A percentile compares a stretch with the other conserved stretches of the same genome.
Evolutionary conservation across 257 asterid species (phyloP).

Genomic region (Parsonsia alboflavescens): DNA sequence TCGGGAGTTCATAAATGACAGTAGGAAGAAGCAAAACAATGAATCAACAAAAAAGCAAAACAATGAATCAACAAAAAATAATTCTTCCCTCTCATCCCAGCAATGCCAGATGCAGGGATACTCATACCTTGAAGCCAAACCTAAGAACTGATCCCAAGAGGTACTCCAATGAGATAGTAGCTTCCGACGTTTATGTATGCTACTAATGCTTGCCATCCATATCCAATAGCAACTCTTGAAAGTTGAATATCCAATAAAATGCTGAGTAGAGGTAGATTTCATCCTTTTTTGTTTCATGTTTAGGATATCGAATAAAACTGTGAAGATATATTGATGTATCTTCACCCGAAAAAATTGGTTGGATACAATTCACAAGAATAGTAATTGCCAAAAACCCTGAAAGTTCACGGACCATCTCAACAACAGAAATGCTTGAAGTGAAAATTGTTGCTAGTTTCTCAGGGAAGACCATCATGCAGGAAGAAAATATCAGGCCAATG

Average conservation of each 20-base stretch:
- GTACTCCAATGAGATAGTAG: constrained; percentile 50
- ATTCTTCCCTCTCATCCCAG: no score
- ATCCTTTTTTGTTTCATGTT: no score
- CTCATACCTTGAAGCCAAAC: constrained; percentile 43
- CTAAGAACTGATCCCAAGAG: constrained; percentile 42
- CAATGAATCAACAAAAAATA: no score
- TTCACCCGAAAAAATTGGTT: constrained; percentile 57
- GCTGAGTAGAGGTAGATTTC: background rate
- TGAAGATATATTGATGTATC: background rate
- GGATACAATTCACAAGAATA: constrained; percentile 42
- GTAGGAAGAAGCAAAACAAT: background rate
- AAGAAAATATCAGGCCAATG: constrained; percentile 37
- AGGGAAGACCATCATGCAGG: constrained; percentile 32
- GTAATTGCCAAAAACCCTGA: constrained; percentile 43
- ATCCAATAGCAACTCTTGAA: constrained; percentile 61
- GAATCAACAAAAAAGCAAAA: no score
- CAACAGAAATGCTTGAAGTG: constrained; percentile 46
- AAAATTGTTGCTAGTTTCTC: constrained; percentile 46
- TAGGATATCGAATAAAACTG: background rate
- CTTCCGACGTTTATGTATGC: constrained; percentile 48
- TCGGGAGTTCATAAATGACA: background rate
- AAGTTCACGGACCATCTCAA: constrained; percentile 46
- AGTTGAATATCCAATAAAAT: background rate
- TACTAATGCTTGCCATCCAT: constrained; percentile 57
- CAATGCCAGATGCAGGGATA: background rate